A percentile compares a stretch with the other conserved stretches of the same genome.
Conservation (phyloP, 139 green algal genomes). For the Mychonastes homosphaera region DNA sequence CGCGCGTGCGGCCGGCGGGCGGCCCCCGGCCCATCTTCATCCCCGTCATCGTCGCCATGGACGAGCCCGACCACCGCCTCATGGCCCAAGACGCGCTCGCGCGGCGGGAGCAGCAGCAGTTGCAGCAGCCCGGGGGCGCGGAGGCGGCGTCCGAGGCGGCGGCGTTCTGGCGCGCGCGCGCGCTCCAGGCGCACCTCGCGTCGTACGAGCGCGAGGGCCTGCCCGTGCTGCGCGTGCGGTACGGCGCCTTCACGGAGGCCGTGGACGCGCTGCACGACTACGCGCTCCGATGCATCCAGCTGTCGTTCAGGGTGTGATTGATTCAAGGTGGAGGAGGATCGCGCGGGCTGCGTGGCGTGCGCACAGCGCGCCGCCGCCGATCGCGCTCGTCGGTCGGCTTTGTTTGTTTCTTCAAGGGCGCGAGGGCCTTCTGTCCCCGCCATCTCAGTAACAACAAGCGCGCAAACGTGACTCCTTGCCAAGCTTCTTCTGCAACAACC, state of each 20-base stretch:
- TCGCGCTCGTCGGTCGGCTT: no score
- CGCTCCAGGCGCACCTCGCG: slow-evolving; percentile 51
- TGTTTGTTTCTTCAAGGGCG: no score
- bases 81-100: slow-evolving; percentile 30
- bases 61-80: slow-evolving; percentile 36
- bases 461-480: no score
- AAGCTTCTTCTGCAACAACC: no score
- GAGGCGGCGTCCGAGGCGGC: background rate
- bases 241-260: slow-evolving; percentile 33
- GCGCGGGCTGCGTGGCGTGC: no score
- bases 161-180: slow-evolving; percentile 15
- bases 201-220: slow-evolving; percentile 37
- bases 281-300: slow-evolving; percentile 54
- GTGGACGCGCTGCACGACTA: slow-evolving; percentile 65
- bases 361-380: no score
- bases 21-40: slow-evolving; percentile 46
- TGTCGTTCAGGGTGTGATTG: no score
- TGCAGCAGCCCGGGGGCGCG: slow-evolving; percentile 2
- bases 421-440: no score
- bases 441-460: no score
- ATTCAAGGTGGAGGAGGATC: no score
- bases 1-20: no score
- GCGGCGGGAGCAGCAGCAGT: slow-evolving; percentile 1
- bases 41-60: slow-evolving; percentile 46
- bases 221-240: slow-evolving; percentile 41